Base-by-base conservation (phyloP, 805 yeast species). In the Huiozyma naganishii region DNA sequence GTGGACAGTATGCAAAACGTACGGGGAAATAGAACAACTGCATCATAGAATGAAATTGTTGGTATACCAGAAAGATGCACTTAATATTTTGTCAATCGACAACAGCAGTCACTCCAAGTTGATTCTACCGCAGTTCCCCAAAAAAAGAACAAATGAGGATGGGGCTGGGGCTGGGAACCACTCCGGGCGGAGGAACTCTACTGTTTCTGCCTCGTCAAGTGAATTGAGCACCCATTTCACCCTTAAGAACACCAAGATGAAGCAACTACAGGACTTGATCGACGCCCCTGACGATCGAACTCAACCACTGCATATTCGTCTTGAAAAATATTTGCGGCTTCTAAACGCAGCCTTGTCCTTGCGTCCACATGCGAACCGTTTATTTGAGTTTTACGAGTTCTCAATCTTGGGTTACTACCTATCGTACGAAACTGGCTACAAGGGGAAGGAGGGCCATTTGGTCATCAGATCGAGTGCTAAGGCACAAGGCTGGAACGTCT, bases 401-500 rank as follows among this genome's bases (percentile, higher is more conserved):
- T 88, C 97, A 0, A 94, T 95, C 0, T 74, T 92, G 50, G 85
- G 95, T 6, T 78, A 92, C 7, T 68, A 88, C 40, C 67, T 92
- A 36, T 80, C 90, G 40, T 80, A 85, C 49, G 98, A 92, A 60
- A 74, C 77, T 29, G 83, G 85, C 0, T 83, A 72, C 55, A 78
- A 77, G 44, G 95, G 97, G 1, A 92, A 88, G 54, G 96, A 92
- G 62, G 99, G 98, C 1, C 76, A 77, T 41, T 62, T 90, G 45
- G 76, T 83, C 43, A 76, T 89, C 39, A 78, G 88, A 17, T 81
- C 95, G 1, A 78, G 87, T 0, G 90, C 97, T 0, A 78, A 77
- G 48, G 72, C 88, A 0, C 95, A 87, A 59, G 97, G 98, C 2
- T 92, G 98, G 97, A 72, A 95, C 52, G 96, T 90, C 6, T 84